Conservation (phyloP, 1,284 basidiomycete genomes). For the Limonomyces culmigenus region DNA sequence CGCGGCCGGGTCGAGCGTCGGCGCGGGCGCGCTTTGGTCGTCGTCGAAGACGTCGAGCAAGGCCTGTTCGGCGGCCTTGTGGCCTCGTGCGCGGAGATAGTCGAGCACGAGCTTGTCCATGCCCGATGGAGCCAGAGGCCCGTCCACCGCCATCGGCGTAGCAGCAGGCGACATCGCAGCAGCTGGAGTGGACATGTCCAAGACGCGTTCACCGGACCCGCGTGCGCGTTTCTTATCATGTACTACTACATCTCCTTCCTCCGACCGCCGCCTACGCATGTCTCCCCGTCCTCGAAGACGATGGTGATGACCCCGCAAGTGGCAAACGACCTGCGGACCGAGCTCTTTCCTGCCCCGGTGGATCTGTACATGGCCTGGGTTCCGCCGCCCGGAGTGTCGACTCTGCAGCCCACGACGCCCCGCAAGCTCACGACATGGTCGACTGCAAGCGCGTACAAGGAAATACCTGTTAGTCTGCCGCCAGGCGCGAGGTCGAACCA, state of each 20-base stretch:
- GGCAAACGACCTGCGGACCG: conserved; percentile 69
- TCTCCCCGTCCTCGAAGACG: conserved; percentile 16
- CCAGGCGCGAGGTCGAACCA: conserved; percentile 30
- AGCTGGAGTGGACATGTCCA: no score
- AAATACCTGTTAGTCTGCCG: conserved; percentile 48
- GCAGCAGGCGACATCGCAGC: no score
- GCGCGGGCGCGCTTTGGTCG: conserved; percentile 28
- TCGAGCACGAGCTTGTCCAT: conserved; percentile 61
- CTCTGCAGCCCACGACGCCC: conserved; percentile 18
- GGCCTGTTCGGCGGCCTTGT: conserved; percentile 59
- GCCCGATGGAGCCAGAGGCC: no score
- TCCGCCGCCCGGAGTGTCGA: conserved; percentile 1
- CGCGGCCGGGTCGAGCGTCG: conserved; percentile 32
- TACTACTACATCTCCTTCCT: conserved; percentile 69
- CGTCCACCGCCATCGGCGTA: no score
- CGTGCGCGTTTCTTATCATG: no score
- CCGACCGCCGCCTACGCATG: conserved; percentile 46
- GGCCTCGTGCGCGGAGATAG: conserved; percentile 73
- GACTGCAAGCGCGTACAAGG: conserved; percentile 51
- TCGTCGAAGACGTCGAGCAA: conserved; percentile 54
- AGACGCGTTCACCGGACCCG: no score
- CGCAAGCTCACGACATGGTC: conserved; percentile 59
- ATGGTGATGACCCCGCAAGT: conserved; percentile 55
- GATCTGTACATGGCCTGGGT: conserved; percentile 27
- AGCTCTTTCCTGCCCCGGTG: conserved; percentile 25